Evolutionary conservation across 139 green algal genomes (phyloP).

Genomic region (Monoraphidium neglectum): DNA sequence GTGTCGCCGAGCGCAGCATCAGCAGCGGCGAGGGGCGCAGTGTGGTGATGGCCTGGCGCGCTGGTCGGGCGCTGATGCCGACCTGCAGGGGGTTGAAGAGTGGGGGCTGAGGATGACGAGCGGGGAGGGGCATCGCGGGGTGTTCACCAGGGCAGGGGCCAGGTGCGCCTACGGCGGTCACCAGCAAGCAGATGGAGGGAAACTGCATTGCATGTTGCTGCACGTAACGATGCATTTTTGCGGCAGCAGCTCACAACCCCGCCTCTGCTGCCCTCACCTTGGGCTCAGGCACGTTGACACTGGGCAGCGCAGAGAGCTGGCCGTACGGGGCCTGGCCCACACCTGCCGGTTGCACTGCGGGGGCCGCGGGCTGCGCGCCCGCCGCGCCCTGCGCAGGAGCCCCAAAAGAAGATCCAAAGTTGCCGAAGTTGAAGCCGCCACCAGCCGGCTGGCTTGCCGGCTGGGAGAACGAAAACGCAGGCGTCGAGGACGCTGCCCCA

Average conservation of each 20-base stretch:
- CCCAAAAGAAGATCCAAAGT: too few species aligned
- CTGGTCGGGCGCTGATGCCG: conserved; percentile 67
- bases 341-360: conserved; percentile 16
- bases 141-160: too few species aligned
- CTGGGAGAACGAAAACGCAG: not conserved
- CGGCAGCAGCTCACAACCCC: too few species aligned
- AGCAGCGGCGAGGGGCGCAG: conserved; percentile 52
- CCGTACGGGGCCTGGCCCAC: conserved; percentile 50
- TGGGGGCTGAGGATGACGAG: not conserved
- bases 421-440: too few species aligned
- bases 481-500: not conserved
- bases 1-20: conserved; percentile 61
- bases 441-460: too few species aligned
- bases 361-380: not conserved
- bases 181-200: too few species aligned
- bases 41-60: conserved; percentile 13
- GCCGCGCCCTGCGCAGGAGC: not conserved
- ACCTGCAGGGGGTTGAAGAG: conserved; percentile 37
- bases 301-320: conserved; percentile 38
- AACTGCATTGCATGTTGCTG: too few species aligned
- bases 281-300: conserved; percentile 43
- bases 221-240: too few species aligned
- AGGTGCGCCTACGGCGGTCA: too few species aligned
- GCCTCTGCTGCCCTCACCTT: conserved; percentile 39
- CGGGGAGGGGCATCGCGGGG: too few species aligned